Evolutionary conservation across 139 green algal species (phyloP), one percentile per base, ranked within the genome.

Genomic region (Tetratostichococcus sp.): DNA sequence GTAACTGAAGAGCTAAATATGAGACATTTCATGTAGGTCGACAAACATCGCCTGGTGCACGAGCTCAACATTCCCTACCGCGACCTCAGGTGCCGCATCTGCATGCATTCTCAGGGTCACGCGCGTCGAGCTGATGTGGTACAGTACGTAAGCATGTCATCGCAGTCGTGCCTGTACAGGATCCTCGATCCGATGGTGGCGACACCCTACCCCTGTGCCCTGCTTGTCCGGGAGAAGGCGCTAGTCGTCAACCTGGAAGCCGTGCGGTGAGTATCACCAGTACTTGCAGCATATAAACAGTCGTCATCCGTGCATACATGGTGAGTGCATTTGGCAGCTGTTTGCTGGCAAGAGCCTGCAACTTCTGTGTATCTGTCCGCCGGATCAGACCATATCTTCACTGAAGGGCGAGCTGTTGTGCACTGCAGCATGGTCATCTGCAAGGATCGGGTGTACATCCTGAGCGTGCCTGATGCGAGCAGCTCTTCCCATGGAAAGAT

Each of bases 11-110:
- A n/a, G n/a, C n/a, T n/a, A n/a, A n/a, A n/a, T n/a, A n/a, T n/a
- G n/a, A n/a, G n/a, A n/a, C n/a, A 50, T 11, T 6, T 50, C 25
- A 14, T 30, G 72, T 43, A 82, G 78, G 78, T 70, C 34, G 78
- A 83, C 65, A 79, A 79, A 59, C 78, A 83, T 59, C 75, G 35
- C 19, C 59, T 86, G 72, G 78, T 84, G 19, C 65, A 69, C 0
- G 57, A 75, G 30, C 59, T 85, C 65, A 73, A 66, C 35, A 79
- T 87, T 33, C 76, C 83, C 1, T 79, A 83, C 71, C 73, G 83
- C 16, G 83, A 87, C 67, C 35, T 87, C 5, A 62, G 50, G 50
- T 62, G 50, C 19, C 62, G 25, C 62, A 34, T 33, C 62, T 34
- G 39, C 39, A 50, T 50, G 39, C 39, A 50, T 50, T n/a, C n/a